Evolutionary conservation across 1,284 basidiomycete genomes (phyloP), one percentile per base, ranked within the genome.

Genomic region (Gomphus bonarii): DNA sequence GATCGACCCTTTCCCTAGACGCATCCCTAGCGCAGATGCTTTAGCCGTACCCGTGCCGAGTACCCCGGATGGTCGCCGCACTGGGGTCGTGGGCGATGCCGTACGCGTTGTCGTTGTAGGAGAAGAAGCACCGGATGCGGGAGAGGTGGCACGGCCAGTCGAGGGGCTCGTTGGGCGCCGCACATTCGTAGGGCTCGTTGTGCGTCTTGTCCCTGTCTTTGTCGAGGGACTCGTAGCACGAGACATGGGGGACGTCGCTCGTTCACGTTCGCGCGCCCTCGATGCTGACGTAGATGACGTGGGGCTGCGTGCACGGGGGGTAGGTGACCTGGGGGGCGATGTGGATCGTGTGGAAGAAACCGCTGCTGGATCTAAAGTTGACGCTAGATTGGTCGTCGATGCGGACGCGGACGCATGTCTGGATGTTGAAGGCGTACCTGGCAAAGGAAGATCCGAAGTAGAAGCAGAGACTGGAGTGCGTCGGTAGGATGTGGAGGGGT

Each of bases 201-300:
- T 10, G 18, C 22, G 47, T 7, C 18, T 2, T 11, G 47, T 49
- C 16, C 16, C 42, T 43, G 47, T 49, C 16, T 3, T 16, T 43
- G 22, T 18, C 2, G 47, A 12, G 47, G 18, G 47, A 25, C 30
- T 50, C 4, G 31, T 20, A 22, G 49, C 1, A 12, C 49, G 22
- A 4, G 49, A 31, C n/a, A 12, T n/a, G 18, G 22, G 30, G 5
- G 33, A 20, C 3, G 49, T 33, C 11, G 49, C 38, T 8, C 36
- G 36, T 16, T 49, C 14, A 1, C 30, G 48, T 28, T 50, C 20
- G n/a, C 50, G 71, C 38, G 72, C 70, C 47, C 75, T 73, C 47
- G 73, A 72, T 33, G 71, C 64, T 20, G 74, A 70, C 40, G 69
- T 68, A 38, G 76, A 75, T 35, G 72, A 75, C 30, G 78, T 78